Conservation (phyloP, 176 grass and related monocot genomes). For the Themeda triandra region DNA sequence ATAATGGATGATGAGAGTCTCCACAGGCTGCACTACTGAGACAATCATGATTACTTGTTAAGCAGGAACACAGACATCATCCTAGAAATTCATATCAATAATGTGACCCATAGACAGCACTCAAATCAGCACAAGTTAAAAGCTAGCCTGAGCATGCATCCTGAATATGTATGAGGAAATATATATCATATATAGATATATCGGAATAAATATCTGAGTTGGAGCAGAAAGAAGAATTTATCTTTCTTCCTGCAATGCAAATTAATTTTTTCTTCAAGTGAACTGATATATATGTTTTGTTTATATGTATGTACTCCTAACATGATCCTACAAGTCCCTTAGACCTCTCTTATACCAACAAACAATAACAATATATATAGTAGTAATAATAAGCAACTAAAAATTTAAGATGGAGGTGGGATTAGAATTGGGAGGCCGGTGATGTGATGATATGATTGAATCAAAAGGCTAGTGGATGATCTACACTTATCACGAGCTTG, state of each 20-base stretch:
- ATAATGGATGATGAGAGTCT: constrained; percentile 27
- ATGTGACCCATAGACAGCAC: constrained; percentile 15
- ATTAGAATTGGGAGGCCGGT: constrained; percentile 39
- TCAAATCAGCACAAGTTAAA: constrained; percentile 27
- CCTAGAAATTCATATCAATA: constrained; percentile 29
- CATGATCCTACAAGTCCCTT: constrained; percentile 43
- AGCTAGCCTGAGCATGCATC: not conserved
- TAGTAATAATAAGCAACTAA: constrained; percentile 25
- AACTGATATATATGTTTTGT: constrained; percentile 3
- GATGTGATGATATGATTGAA: constrained; percentile 4
- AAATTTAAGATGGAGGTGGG: constrained; percentile 5
- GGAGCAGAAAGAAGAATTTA: constrained; percentile 20
- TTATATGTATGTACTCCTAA: constrained; percentile 27
- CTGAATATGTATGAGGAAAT: not conserved
- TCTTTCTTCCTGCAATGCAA: constrained; percentile 18
- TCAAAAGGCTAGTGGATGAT: constrained; percentile 39
- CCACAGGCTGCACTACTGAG: constrained; percentile 17
- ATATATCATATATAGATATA: not conserved
- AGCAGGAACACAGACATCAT: not conserved
- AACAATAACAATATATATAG: constrained; percentile 26
- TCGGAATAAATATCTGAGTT: not conserved
- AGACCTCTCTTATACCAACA: constrained; percentile 31
- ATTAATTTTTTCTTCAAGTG: constrained; percentile 25
- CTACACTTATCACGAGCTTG: constrained; percentile 59
- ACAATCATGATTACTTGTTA: constrained; percentile 32